Evolutionary conservation across 2,329 filamentous ascomycete species (phyloP).

Genomic region (Diaporthe vaccinii): DNA sequence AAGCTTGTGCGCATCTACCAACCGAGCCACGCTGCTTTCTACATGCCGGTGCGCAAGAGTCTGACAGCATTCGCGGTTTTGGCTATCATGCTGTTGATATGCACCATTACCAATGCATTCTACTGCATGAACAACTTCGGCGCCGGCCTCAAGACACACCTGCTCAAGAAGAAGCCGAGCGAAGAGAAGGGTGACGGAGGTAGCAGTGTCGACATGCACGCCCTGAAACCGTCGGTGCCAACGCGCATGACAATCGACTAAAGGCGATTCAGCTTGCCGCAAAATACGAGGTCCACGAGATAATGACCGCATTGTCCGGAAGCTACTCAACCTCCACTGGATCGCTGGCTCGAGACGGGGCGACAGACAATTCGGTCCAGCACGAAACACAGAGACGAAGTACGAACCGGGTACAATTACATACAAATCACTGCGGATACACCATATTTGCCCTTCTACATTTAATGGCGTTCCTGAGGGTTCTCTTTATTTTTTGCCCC

Average conservation of each 20-base stretch:
- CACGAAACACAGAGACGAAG: constrained; percentile 40
- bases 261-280: constrained; percentile 44
- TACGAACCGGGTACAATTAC: constrained; percentile 38
- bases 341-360: constrained; percentile 27
- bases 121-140: constrained; percentile 93
- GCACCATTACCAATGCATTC: constrained; percentile 89
- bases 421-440: constrained; percentile 31
- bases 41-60: constrained; percentile 84
- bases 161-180: constrained; percentile 67
- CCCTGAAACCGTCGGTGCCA: constrained; percentile 67
- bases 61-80: constrained; percentile 95
- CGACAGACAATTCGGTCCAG: constrained; percentile 37
- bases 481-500: neutral
- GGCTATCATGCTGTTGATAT: constrained; percentile 87
- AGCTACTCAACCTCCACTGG: constrained; percentile 34
- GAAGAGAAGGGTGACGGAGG: constrained; percentile 69
- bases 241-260: constrained; percentile 75
- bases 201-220: constrained; percentile 66
- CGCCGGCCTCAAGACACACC: constrained; percentile 88
- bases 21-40: constrained; percentile 68
- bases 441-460: constrained; percentile 27
- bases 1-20: constrained; percentile 98
- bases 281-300: constrained; percentile 35
- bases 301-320: constrained; percentile 38
- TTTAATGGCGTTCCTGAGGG: constrained; percentile 39